Conservation (phyloP, 345 rosid species). For the Rhodamnia argentea region DNA sequence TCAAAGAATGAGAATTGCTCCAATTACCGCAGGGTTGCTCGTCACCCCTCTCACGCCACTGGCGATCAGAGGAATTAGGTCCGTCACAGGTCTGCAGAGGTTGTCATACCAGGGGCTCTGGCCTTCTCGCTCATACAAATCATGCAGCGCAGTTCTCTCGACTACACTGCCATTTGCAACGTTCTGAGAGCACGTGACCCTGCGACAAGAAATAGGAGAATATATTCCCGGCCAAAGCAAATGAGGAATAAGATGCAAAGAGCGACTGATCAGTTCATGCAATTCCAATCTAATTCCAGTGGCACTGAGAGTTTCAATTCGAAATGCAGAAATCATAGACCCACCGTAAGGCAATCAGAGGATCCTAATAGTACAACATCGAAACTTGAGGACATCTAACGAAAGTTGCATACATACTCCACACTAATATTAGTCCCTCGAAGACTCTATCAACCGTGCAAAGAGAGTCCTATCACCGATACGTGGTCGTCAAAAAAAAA, state of each 20-base stretch:
- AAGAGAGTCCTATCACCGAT: background rate
- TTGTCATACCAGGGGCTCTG: constrained; percentile 99
- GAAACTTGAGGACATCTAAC: background rate
- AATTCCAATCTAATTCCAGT: background rate
- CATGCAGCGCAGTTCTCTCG: constrained; percentile 74
- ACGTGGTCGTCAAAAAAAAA: background rate
- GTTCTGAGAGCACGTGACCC: constrained; percentile 61
- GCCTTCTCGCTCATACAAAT: constrained; percentile 84
- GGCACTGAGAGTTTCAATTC: background rate
- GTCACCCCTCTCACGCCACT: constrained; percentile 97
- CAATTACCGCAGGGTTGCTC: constrained; percentile 95
- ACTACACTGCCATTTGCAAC: constrained; percentile 46
- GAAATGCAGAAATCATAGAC: background rate
- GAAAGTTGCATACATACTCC: no score
- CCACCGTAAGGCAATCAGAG: background rate
- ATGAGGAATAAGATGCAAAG: background rate
- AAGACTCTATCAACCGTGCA: background rate
- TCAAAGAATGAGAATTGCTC: background rate
- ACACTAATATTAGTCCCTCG: background rate
- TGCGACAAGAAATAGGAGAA: constrained; percentile 11
- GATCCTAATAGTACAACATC: background rate
- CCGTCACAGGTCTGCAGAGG: constrained; percentile 92
- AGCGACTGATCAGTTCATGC: background rate
- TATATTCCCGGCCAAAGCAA: background rate
- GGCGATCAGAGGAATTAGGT: constrained; percentile 73